Evolutionary conservation across 108 stramenopile species (phyloP), one percentile per base, ranked within the genome.

Genomic region (Aurantiochytrium sp.): DNA sequence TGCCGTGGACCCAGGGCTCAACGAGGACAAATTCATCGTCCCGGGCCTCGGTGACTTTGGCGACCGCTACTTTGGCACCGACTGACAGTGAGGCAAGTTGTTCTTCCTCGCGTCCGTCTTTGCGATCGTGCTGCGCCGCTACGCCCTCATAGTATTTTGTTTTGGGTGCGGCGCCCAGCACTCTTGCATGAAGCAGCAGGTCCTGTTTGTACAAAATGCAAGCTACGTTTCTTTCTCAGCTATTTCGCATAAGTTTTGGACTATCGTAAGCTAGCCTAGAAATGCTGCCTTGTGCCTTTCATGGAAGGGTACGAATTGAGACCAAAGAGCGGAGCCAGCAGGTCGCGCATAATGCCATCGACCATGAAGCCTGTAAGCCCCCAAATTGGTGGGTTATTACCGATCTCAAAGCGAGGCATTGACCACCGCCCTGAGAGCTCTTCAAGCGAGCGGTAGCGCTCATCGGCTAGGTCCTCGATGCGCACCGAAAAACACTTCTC

Each of bases 11-110:
- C 94, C 94, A 27, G 89, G 93, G 6, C 90, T 98, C 86, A 97
- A 99, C 89, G 97, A 95, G 37, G 91, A 96, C 4, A 97, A 96
- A 86, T 99, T 89, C 89, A 98, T 98, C 87, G 93, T 99, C 52
- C 99, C 99, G 3, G 99, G 99, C 4, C 88, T 99, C 19, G 99
- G 99, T 4, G 98, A 98, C 92, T 99, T 95, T 90, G 98, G 98
- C 0, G 98, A 99, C 88, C 92, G 98, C 65, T 98, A 94, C 87
- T 97, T 94, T 91, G 96, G 96, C 68, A 95, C 97, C 4, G 10
- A 4, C 1, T 88, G 85, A 85, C 17, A n/a, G n/a, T n/a, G n/a
- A n/a, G n/a, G n/a, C n/a, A n/a, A n/a, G n/a, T n/a, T n/a, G n/a
- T n/a, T n/a, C n/a, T n/a, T n/a, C n/a, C n/a, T n/a, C n/a, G n/a